Conservation (phyloP, 805 yeast genomes). For the Lachancea lanzarotensis region DNA sequence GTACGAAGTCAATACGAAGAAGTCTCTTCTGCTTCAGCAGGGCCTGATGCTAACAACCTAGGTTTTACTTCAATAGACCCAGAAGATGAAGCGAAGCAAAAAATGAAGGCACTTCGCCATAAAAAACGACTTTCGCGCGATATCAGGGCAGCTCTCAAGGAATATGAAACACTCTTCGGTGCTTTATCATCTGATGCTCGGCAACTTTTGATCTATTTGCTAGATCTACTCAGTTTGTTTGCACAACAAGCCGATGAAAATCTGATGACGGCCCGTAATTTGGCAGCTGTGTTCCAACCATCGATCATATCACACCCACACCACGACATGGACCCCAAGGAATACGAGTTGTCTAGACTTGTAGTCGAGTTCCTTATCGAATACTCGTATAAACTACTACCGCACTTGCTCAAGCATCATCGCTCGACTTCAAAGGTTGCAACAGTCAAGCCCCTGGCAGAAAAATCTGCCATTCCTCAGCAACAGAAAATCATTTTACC, state of each 20-base stretch:
- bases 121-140: constrained; percentile 57
- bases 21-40: neutral
- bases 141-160: constrained; percentile 59
- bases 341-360: constrained; percentile 77
- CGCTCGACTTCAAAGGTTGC: constrained; percentile 19
- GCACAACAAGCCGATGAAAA: constrained; percentile 70
- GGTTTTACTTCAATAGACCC: constrained; percentile 5
- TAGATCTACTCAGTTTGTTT: constrained; percentile 82
- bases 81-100: constrained; percentile 23
- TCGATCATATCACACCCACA: constrained; percentile 88
- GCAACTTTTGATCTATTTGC: constrained; percentile 75
- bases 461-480: neutral
- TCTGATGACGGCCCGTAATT: constrained; percentile 85
- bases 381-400: constrained; percentile 72
- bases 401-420: constrained; percentile 39
- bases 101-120: constrained; percentile 39
- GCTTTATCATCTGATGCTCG: constrained; percentile 69
- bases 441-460: constrained; percentile 10
- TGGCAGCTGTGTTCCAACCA: constrained; percentile 96
- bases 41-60: no score
- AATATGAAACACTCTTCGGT: constrained; percentile 63
- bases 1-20: neutral
- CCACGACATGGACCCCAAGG: constrained; percentile 89
- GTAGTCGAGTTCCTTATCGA: constrained; percentile 87
- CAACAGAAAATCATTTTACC: neutral